Evolutionary conservation across 2,329 filamentous ascomycete genomes (phyloP), one percentile per base, ranked within the genome.

Genomic region (Fusarium verrucosum): DNA sequence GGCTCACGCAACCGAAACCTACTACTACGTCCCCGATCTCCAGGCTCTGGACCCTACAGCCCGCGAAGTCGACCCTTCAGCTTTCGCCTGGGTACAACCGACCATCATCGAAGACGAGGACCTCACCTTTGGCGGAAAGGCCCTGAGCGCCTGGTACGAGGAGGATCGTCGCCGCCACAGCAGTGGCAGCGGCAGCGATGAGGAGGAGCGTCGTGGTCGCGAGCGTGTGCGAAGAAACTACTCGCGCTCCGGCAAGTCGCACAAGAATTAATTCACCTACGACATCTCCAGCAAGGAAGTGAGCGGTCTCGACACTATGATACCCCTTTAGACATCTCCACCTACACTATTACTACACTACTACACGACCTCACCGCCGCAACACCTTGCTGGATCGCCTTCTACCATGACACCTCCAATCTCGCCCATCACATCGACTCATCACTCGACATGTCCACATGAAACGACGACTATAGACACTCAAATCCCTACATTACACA

Each of bases 21-120:
- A 72, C 71, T 78, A 71, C 62, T 63, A 74, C 41, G 67, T 76
- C n/a, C 75, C 76, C 55, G 73, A 77, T 55, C 60, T 73, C 16
- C 69, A 70, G 65, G 64, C 73, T 37, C 65, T 76, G 55, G 75
- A 78, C 62, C 55, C 76, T 30, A 69, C 73, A 37, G 72, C 74
- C 10, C 60, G 69, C 40, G 74, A 79, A 63, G 68, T 77, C 58
- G 77, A 79, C 53, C 63, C 69, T 58, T 57, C 66, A 51, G 70
- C 74, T 37, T 73, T 76, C 58, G 61, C 75, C 41, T 87, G 84
- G 84, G 80, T 84, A 62, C 79, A 82, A 50, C 80, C 82, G 30
- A 87, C 82, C 44, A 77, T 84, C 59, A 87, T 87, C 68, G 84
- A 87, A 53, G 85, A 87, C 70, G 84, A 87, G 54, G 85, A 87